Evolutionary conservation across 176 grass and related monocot species (phyloP), one percentile per base, ranked within the genome.

Genomic region (Triticum turgidum): DNA sequence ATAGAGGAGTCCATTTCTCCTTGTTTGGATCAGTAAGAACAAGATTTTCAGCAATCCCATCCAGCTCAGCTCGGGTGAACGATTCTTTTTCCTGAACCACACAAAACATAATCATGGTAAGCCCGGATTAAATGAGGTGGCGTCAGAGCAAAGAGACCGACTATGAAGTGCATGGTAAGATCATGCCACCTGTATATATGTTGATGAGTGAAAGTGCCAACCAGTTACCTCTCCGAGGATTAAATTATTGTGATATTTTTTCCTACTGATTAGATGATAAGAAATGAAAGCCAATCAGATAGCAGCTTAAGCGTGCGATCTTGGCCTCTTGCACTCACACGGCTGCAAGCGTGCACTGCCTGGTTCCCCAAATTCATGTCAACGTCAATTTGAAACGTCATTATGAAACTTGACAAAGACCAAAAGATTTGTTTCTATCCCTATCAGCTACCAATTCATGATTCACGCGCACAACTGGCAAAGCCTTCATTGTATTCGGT

Each of bases 21-120:
- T 86, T 89, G 82, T 84, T 86, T 65, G 92, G 95, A 91, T 94
- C 90, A 54, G 25, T 74, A 20, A 77, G 80, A 72, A 85, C 76
- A 79, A 98, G 86, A 65, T 92, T 89, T 37, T 89, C 86, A 82
- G 93, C 90, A 70, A 98, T 64, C 47, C 52, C 66, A 67, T 96
- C 83, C 78, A 98, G 83, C 30, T 91, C 93, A 82, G 58, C 79
- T 83, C 94, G 85, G 81, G 81, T 91, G 87, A 96, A 96, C 65
- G 82, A 92, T 74, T 95, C 88, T 74, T 94, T 94, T 80, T 86
- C 88, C 92, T 98, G 80, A 80, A 79, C 73, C 82, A 90, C 24
- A 86, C 18, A 25, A 81, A 89, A 76, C 4, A 87, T 63, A 79
- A 32, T 54, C 45, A 77, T 45, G 42, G 30, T 14, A 86, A 56